Conservation (phyloP, 371 early-diverging fungal genomes). For the Mucor indicus region DNA sequence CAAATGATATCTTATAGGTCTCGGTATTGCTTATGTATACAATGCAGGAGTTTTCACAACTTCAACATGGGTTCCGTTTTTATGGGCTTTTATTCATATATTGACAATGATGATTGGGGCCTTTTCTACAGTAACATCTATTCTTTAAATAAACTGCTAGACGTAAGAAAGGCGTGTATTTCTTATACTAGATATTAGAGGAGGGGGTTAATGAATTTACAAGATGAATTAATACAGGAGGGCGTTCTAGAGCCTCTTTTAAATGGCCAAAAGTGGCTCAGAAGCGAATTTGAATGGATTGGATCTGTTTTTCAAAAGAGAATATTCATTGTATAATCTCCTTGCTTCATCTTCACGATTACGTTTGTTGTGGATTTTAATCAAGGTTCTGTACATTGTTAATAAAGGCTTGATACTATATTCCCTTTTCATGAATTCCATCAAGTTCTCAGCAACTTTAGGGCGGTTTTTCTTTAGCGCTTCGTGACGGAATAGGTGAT, state of each 20-base stretch:
- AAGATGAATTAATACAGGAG: too few species aligned
- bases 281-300: too few species aligned
- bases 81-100: slow-evolving; percentile 67
- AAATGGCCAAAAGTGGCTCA: too few species aligned
- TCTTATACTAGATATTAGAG: too few species aligned
- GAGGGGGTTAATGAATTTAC: too few species aligned
- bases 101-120: slow-evolving; percentile 59
- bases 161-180: too few species aligned
- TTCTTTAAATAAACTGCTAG: too few species aligned
- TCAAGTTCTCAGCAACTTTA: slow-evolving; percentile 31
- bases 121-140: slow-evolving; percentile 63
- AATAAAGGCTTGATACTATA: slow-evolving; percentile 31
- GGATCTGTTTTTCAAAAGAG: too few species aligned
- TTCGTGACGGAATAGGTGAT: slow-evolving; percentile 40
- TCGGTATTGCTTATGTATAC: slow-evolving; percentile 61
- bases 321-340: slow-evolving; percentile 20
- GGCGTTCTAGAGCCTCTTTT: too few species aligned
- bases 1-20: too few species aligned
- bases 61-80: slow-evolving; percentile 68
- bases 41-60: slow-evolving; percentile 63
- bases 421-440: slow-evolving; percentile 35
- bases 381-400: slow-evolving; percentile 40
- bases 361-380: slow-evolving; percentile 33
- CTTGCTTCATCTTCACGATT: slow-evolving; percentile 35
- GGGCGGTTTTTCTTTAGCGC: slow-evolving; percentile 34